Evolutionary conservation across 2,329 filamentous ascomycete species (phyloP).

Genomic region (Xylariales sp.): DNA sequence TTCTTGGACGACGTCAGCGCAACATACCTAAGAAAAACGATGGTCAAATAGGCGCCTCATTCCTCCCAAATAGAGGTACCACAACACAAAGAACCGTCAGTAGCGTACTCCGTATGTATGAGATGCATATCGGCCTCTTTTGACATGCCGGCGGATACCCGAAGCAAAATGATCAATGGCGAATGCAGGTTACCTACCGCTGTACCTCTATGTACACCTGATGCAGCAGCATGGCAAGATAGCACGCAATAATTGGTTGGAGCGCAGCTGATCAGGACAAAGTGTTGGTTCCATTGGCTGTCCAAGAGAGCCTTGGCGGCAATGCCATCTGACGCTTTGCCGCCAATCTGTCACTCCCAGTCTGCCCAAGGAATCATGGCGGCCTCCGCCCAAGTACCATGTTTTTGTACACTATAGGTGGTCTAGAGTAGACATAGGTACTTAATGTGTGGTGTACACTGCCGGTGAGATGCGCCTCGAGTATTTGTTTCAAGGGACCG

Average conservation of each 20-base stretch:
- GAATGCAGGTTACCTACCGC: slow-evolving; percentile 30
- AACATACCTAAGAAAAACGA: slow-evolving; percentile 15
- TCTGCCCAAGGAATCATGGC: slow-evolving; percentile 20
- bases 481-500: too few species aligned
- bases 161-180: slow-evolving; percentile 32
- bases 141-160: slow-evolving; percentile 33
- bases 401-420: too few species aligned
- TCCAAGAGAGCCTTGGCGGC: slow-evolving; percentile 33
- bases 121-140: slow-evolving; percentile 28
- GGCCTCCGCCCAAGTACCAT: slow-evolving; percentile 14
- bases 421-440: too few species aligned
- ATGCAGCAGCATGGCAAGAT: slow-evolving; percentile 31
- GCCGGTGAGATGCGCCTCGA: too few species aligned
- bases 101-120: slow-evolving; percentile 17
- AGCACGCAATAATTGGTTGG: slow-evolving; percentile 36
- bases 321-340: slow-evolving; percentile 41
- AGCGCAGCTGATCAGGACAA: slow-evolving; percentile 39
- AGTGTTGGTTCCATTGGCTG: slow-evolving; percentile 37
- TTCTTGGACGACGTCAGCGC: slow-evolving; percentile 18
- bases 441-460: background rate
- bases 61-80: slow-evolving; percentile 18
- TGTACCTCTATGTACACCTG: slow-evolving; percentile 28
- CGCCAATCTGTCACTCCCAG: slow-evolving; percentile 33
- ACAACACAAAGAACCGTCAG: slow-evolving; percentile 19
- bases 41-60: slow-evolving; percentile 19